These are phyloP conservation scores for Metarhizium robertsii DNA, from an alignment of 2,329 filamentous ascomycete genomes.

Conservation along the genomic window DNA sequence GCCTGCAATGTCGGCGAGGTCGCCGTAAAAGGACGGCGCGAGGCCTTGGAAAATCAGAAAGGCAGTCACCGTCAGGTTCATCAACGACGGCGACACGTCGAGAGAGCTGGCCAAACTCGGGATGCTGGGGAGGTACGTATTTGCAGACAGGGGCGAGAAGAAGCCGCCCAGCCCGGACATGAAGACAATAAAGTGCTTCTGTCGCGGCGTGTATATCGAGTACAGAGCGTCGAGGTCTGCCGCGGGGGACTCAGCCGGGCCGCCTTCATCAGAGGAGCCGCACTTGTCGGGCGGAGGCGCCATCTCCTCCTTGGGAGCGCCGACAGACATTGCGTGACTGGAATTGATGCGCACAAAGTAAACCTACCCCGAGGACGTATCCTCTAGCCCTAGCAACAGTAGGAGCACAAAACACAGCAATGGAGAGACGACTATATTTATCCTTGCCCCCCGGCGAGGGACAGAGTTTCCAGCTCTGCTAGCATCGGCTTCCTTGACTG, in stretches of 20 bases:
- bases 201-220: conserved; percentile 5
- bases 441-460: no score
- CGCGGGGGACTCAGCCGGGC: neutral
- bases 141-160: conserved; percentile 4
- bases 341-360: no score
- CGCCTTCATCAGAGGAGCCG: no score
- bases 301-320: no score
- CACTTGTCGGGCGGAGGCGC: no score
- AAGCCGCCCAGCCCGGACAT: conserved; percentile 6
- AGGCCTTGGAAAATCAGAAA: conserved; percentile 43
- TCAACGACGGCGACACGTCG: conserved; percentile 18
- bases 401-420: no score
- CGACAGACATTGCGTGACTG: no score
- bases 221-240: neutral
- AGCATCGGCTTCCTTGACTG: no score
- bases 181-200: conserved; percentile 5
- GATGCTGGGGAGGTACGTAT: conserved; percentile 37
- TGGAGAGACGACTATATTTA: no score
- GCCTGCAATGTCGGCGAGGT: conserved; percentile 38
- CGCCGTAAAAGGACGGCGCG: conserved; percentile 39
- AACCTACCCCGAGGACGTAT: no score
- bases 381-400: no score
- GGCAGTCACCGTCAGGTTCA: conserved; percentile 32
- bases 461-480: no score
- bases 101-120: conserved; percentile 29